These are phyloP conservation scores for Lophium mytilinum DNA, from an alignment of 495 filamentous ascomycete genomes.

Conservation along the genomic window DNA sequence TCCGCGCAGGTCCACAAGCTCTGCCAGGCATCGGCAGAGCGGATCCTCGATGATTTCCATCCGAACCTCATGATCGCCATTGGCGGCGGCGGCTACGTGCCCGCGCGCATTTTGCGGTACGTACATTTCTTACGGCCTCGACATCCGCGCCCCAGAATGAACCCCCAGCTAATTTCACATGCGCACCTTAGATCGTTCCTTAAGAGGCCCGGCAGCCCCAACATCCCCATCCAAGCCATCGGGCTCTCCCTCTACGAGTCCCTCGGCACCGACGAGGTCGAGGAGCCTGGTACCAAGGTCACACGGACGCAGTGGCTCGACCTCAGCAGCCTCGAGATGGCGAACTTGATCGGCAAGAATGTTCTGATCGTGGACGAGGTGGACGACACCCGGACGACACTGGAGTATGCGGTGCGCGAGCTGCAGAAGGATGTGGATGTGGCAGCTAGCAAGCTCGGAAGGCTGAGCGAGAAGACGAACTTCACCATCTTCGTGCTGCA, in stretches of 20 bases:
- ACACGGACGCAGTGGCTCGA: slow-evolving; percentile 98
- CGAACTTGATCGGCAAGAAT: slow-evolving; percentile 90
- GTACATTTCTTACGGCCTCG: neutral
- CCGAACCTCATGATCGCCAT: slow-evolving; percentile 98
- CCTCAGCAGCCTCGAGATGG: slow-evolving; percentile 77
- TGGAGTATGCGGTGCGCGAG: slow-evolving; percentile 94
- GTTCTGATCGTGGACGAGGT: slow-evolving; percentile 98
- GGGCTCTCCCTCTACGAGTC: slow-evolving; percentile 94
- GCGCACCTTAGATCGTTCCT: slow-evolving; percentile 65
- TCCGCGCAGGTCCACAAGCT: slow-evolving; percentile 79
- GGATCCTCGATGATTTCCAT: slow-evolving; percentile 73
- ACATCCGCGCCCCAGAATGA: neutral
- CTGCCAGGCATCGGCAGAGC: slow-evolving; percentile 72
- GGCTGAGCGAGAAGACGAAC: slow-evolving; percentile 59
- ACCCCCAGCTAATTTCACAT: neutral
- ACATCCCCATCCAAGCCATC: slow-evolving; percentile 99
- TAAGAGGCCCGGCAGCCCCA: slow-evolving; percentile 75
- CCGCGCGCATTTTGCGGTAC: slow-evolving; percentile 87
- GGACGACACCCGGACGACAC: slow-evolving; percentile 92
- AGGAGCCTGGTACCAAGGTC: slow-evolving; percentile 81
- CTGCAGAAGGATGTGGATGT: slow-evolving; percentile 91
- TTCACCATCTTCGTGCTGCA: slow-evolving; percentile 91
- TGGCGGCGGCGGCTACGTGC: slow-evolving; percentile 94
- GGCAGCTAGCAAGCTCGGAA: slow-evolving; percentile 63
- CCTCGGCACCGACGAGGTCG: slow-evolving; percentile 51